Conservation (phyloP, 2,329 filamentous ascomycete genomes). For the Trichoderma sp. region DNA sequence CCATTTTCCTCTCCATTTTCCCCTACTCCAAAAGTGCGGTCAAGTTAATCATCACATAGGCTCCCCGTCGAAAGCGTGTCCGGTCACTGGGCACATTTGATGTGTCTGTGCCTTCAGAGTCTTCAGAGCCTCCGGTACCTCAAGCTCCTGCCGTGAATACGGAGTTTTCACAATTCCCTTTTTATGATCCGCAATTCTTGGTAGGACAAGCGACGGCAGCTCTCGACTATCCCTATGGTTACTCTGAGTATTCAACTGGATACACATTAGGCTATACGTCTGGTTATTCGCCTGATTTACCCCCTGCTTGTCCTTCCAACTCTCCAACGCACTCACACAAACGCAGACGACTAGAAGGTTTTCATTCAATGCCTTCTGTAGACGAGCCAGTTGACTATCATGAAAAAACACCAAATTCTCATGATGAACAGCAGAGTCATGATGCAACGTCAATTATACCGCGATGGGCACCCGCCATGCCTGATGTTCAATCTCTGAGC, state of each 20-base stretch:
- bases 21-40: slow-evolving; percentile 29
- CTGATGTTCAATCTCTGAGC: slow-evolving; percentile 26
- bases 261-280: neutral
- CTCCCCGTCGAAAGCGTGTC: slow-evolving; percentile 31
- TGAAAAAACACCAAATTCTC: slow-evolving; percentile 32
- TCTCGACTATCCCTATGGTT: slow-evolving; percentile 28
- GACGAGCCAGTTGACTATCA: slow-evolving; percentile 26
- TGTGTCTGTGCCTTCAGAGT: slow-evolving; percentile 24
- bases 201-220: slow-evolving; percentile 30
- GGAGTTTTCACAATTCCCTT: slow-evolving; percentile 27
- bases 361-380: slow-evolving; percentile 30
- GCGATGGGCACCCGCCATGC: slow-evolving; percentile 22
- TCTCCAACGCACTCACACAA: slow-evolving; percentile 32
- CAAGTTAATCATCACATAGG: slow-evolving; percentile 39
- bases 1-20: neutral
- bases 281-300: neutral
- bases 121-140: slow-evolving; percentile 22
- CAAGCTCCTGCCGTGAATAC: slow-evolving; percentile 25
- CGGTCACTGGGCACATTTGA: slow-evolving; percentile 28
- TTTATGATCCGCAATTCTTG: slow-evolving; percentile 27
- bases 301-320: slow-evolving; percentile 25
- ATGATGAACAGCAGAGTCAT: slow-evolving; percentile 24
- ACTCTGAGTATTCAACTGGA: neutral
- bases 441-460: slow-evolving; percentile 4
- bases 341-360: slow-evolving; percentile 32